Percentiles rank a stretch among this genome's conserved stretches.
Evolutionary conservation across 352 stramenopile genomes (phyloP).

Genomic region (Phytophthora chlamydospora): DNA sequence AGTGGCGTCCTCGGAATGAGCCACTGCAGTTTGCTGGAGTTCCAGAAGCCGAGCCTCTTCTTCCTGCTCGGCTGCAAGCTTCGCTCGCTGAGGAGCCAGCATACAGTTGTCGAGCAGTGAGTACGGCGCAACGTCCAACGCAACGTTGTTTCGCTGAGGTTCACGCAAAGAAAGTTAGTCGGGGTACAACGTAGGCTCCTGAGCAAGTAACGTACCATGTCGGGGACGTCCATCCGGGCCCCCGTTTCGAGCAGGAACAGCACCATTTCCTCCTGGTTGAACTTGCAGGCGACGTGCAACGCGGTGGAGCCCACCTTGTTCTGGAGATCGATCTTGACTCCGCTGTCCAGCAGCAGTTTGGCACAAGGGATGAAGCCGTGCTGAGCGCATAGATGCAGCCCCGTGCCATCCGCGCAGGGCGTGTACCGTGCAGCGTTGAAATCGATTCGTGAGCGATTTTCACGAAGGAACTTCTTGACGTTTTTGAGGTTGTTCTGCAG

Average conservation of each 20-base stretch:
- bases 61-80: slow-evolving; percentile 20
- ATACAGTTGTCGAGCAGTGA: slow-evolving; percentile 48
- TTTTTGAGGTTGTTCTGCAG: slow-evolving; percentile 56
- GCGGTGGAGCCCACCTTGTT: slow-evolving; percentile 69
- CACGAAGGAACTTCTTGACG: slow-evolving; percentile 46
- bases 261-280: slow-evolving; percentile 40
- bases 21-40: slow-evolving; percentile 16
- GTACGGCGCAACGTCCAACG: slow-evolving; percentile 62
- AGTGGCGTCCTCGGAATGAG: slow-evolving; percentile 22
- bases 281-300: slow-evolving; percentile 66
- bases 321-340: slow-evolving; percentile 40
- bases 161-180: slow-evolving; percentile 6
- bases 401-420: slow-evolving; percentile 47
- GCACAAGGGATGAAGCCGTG: slow-evolving; percentile 50
- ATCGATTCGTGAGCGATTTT: slow-evolving; percentile 46
- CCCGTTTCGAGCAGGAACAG: slow-evolving; percentile 43
- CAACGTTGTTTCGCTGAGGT: slow-evolving; percentile 42
- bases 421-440: slow-evolving; percentile 49
- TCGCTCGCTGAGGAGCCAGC: slow-evolving; percentile 35
- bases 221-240: slow-evolving; percentile 53
- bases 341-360: slow-evolving; percentile 44
- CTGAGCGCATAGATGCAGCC: slow-evolving; percentile 62
- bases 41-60: slow-evolving; percentile 26
- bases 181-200: neutral
- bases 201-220: slow-evolving; percentile 36